phyloP scores from a whole-genome alignment of 1,284 basidiomycete genomes.

The Apiotrichum mycotoxinovorans region DNA sequence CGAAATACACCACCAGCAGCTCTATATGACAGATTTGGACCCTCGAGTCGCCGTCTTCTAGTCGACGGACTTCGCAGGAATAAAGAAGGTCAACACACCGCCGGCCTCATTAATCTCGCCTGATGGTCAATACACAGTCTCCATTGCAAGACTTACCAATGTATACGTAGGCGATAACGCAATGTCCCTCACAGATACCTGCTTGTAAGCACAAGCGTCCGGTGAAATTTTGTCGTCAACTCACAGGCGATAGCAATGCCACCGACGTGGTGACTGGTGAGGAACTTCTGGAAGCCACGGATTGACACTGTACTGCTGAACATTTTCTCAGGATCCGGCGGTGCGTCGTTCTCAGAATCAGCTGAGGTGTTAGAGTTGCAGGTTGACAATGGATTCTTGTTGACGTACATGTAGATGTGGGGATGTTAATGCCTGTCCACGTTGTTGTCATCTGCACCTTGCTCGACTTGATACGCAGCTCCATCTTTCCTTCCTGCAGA shows the following conservation, averaged over 20 bases:
- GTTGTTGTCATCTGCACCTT: constrained; percentile 70
- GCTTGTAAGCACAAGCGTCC: neutral
- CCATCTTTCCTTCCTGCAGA: constrained; percentile 39
- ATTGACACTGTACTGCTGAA: constrained; percentile 68
- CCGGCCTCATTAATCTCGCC: constrained; percentile 72
- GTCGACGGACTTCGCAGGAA: constrained; percentile 55
- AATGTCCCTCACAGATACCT: constrained; percentile 82
- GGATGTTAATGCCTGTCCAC: constrained; percentile 71
- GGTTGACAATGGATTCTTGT: neutral
- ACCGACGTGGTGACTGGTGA: constrained; percentile 77
- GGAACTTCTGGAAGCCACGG: constrained; percentile 74
- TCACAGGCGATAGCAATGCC: constrained; percentile 80
- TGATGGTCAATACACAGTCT: constrained; percentile 9
- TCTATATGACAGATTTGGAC: too few relatives aligned
- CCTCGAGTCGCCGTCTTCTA: neutral
- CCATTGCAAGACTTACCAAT: constrained; percentile 55
- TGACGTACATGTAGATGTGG: constrained; percentile 58
- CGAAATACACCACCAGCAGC: too few relatives aligned
- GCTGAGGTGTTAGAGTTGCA: neutral
- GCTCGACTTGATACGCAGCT: constrained; percentile 66
- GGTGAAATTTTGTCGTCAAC: constrained; percentile 25
- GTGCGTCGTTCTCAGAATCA: neutral
- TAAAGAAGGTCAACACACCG: constrained; percentile 83
- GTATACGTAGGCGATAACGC: constrained; percentile 84
- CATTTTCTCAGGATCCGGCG: constrained; percentile 57